A percentile compares a stretch with the other conserved stretches of the same genome.
Evolutionary conservation across 179 eudicot genomes (phyloP).

Genomic region (Pouteria campechiana): DNA sequence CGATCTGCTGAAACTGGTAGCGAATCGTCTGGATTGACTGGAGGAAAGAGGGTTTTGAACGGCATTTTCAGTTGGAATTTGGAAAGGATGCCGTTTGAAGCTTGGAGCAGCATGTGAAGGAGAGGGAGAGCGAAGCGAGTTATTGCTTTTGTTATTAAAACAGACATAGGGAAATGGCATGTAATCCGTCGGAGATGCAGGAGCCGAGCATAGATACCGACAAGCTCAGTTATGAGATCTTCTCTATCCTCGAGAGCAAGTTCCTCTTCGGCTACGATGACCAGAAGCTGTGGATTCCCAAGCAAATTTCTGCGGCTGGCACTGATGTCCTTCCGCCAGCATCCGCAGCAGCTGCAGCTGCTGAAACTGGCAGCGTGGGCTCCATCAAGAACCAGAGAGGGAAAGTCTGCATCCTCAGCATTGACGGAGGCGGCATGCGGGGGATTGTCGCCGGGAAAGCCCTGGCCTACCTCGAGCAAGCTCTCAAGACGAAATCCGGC

Average conservation of each 20-base stretch:
- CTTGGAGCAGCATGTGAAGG: too few relatives aligned
- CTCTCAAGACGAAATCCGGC: conserved; percentile 55
- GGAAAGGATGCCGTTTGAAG: too few relatives aligned
- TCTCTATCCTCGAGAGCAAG: conserved; percentile 76
- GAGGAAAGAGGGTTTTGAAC: neutral
- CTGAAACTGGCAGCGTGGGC: conserved; percentile 12
- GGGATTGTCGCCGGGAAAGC: conserved; percentile 68
- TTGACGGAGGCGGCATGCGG: conserved; percentile 86
- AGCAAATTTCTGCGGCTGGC: conserved; percentile 27
- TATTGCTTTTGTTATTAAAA: too few relatives aligned
- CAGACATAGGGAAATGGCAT: conserved; percentile 17
- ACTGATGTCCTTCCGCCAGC: conserved; percentile 9
- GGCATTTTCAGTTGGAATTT: neutral
- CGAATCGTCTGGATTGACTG: neutral
- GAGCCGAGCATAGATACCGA: conserved; percentile 84
- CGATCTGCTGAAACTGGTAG: neutral
- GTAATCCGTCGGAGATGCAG: conserved; percentile 35
- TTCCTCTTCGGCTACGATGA: conserved; percentile 76
- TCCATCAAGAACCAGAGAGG: conserved; percentile 72
- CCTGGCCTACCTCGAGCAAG: conserved; percentile 50
- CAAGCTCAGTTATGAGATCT: conserved; percentile 88
- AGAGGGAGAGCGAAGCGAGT: too few relatives aligned
- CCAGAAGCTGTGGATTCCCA: conserved; percentile 45
- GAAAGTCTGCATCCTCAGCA: conserved; percentile 61
- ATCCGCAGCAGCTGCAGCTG: conserved; percentile 3